Percentiles rank a stretch among this genome's conserved stretches.
phyloP scores from a whole-genome alignment of 2,329 filamentous ascomycete genomes.

The Sporothrix euskadiensis region DNA sequence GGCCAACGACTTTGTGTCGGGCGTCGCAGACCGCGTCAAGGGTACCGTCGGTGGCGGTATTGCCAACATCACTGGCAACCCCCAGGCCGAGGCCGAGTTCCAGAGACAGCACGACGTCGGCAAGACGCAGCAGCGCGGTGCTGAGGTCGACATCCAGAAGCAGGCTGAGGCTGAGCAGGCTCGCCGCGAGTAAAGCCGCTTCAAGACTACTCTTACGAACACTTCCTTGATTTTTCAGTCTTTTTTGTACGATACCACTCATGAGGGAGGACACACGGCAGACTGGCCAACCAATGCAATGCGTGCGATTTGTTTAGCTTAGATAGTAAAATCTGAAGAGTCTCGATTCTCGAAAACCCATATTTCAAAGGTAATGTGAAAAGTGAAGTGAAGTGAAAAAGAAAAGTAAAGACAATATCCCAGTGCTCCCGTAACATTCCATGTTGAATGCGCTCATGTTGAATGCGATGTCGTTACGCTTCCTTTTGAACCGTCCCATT shows the following conservation, averaged over 20 bases:
- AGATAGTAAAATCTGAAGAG: not conserved
- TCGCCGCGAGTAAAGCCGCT: not conserved
- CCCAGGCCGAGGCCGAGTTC: slow-evolving; percentile 62
- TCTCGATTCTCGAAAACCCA: not conserved
- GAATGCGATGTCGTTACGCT: slow-evolving; percentile 20
- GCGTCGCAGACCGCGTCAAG: slow-evolving; percentile 64
- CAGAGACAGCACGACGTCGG: slow-evolving; percentile 73
- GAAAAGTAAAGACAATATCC: not conserved
- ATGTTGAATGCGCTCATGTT: slow-evolving; percentile 21
- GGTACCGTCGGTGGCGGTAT: slow-evolving; percentile 69
- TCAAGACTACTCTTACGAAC: not conserved
- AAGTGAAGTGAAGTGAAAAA: not conserved
- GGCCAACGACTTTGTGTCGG: slow-evolving; percentile 69
- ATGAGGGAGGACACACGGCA: not conserved
- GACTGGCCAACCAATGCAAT: not conserved
- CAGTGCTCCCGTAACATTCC: slow-evolving; percentile 4
- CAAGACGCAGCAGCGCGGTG: slow-evolving; percentile 77
- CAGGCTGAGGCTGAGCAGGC: slow-evolving; percentile 53
- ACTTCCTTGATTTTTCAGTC: not conserved
- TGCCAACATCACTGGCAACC: slow-evolving; percentile 72
- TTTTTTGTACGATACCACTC: not conserved
- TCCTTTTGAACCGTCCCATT: slow-evolving; percentile 1
- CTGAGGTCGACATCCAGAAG: slow-evolving; percentile 78
- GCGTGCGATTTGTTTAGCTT: not conserved
- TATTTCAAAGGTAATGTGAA: not conserved